These are phyloP conservation scores for Fragaria vesca DNA, from an alignment of 306 rosid species.

Conservation along the genomic window DNA sequence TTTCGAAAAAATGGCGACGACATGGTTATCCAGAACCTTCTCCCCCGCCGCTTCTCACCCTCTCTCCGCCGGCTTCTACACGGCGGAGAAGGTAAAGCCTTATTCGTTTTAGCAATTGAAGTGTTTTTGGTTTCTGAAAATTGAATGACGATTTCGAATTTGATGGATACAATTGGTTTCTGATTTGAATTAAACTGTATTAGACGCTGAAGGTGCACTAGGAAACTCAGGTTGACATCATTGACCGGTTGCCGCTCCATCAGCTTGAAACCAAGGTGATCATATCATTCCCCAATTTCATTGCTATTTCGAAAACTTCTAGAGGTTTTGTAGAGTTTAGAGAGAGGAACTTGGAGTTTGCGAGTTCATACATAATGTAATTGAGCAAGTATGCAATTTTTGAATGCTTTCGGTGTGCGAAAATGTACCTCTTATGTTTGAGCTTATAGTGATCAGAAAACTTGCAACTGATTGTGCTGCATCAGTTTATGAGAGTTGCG, in stretches of 20 bases:
- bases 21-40: conserved; percentile 47
- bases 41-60: conserved; percentile 46
- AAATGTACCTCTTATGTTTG: conserved; percentile 30
- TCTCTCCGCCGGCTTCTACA: conserved; percentile 84
- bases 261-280: conserved; percentile 94
- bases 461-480: conserved; percentile 53
- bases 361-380: not conserved
- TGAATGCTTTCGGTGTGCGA: not conserved
- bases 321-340: not conserved
- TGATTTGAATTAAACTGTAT: conserved; percentile 10
- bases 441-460: conserved; percentile 55
- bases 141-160: not conserved
- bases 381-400: not conserved
- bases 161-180: not conserved
- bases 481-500: conserved; percentile 45
- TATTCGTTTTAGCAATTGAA: not conserved
- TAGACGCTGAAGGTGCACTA: conserved; percentile 71
- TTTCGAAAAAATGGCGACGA: conserved; percentile 27
- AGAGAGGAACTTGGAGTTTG: not conserved
- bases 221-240: conserved; percentile 70
- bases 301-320: not conserved
- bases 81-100: conserved; percentile 66
- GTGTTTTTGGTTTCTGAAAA: too few species aligned
- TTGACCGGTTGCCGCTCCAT: conserved; percentile 78
- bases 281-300: not conserved